Evolutionary conservation across 441 rosid genomes (phyloP), one percentile per base, ranked within the genome.

Genomic region (Croton laevigatus): DNA sequence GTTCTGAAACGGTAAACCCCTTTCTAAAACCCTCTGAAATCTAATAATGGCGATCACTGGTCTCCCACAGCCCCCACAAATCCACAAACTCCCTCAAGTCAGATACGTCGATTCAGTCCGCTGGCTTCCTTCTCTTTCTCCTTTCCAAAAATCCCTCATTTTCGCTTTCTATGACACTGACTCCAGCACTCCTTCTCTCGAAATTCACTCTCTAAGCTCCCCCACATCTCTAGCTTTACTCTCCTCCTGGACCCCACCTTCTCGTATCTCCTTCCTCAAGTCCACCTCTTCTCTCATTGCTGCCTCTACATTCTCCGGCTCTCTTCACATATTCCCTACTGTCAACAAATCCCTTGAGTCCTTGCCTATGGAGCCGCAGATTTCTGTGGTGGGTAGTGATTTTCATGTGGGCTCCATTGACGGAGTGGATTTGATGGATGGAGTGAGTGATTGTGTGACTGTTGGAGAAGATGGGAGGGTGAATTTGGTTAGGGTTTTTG

Each of bases 381-480:
- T 78, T 5, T 69, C 86, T 6, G 77, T 73, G 70, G 81, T 65
- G 17, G 86, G 69, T 55, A 63, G n/a, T 44, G 82, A 68, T 63
- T 85, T 89, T 8, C 97, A 94, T 44, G 72, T 71, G 55, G 93
- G 97, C 58, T 69, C 84, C 40, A 81, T 89, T 65, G 71, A 78
- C n/a, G 80, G 86, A 23, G 86, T 91, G 68, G 98, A 91, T 77
- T 66, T 89, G 82, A 78, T 81, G 76, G 97, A 88, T 12, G 85
- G 77, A 1, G 85, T 83, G 62, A 76, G 75, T 63, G 93, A 84
- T 22, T 87, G 90, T 65, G 91, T 91, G 59, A 82, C 76, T 40
- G 96, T 91, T 51, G 98, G 97, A 8, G 96, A 88, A 22, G 98
- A 94, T 72, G 98, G 97, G 76, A 89, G 88, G 77, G 88, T 94